phyloP scores from a whole-genome alignment of 768 basidiomycete genomes.

The Guyanaporus albipodus region DNA sequence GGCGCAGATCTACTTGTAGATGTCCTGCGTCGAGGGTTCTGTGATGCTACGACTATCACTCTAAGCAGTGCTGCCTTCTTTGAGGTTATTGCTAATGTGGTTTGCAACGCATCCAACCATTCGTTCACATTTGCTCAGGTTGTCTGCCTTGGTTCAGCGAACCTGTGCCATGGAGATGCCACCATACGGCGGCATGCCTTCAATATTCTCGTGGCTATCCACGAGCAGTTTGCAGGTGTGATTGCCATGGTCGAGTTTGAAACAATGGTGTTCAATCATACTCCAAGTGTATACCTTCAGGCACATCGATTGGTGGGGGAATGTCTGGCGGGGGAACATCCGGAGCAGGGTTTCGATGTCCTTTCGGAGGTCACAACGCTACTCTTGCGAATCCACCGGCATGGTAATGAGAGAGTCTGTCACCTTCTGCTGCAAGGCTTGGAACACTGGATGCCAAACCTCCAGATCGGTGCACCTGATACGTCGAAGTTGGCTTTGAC shows the following conservation, averaged over 20 bases:
- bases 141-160: slow-evolving; percentile 74
- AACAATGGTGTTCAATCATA: slow-evolving; percentile 63
- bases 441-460: slow-evolving; percentile 78
- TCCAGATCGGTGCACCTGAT: slow-evolving; percentile 53
- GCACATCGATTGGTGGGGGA: slow-evolving; percentile 77
- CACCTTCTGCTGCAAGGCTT: slow-evolving; percentile 72
- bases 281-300: slow-evolving; percentile 73
- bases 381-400: slow-evolving; percentile 58
- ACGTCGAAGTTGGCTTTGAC: slow-evolving; percentile 28
- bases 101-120: slow-evolving; percentile 51
- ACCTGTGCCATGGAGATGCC: slow-evolving; percentile 69
- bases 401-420: slow-evolving; percentile 45
- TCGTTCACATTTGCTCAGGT: slow-evolving; percentile 71
- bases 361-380: slow-evolving; percentile 69
- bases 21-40: slow-evolving; percentile 65
- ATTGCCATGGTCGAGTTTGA: slow-evolving; percentile 71
- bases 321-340: slow-evolving; percentile 75
- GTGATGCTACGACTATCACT: slow-evolving; percentile 46
- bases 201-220: slow-evolving; percentile 67
- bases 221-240: slow-evolving; percentile 63
- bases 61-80: slow-evolving; percentile 68
- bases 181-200: slow-evolving; percentile 73
- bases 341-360: slow-evolving; percentile 57
- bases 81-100: slow-evolving; percentile 68
- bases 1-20: slow-evolving; percentile 60